Base-by-base conservation (phyloP, 2,329 filamentous ascomycete genomes). In the Colletotrichum karsti region DNA sequence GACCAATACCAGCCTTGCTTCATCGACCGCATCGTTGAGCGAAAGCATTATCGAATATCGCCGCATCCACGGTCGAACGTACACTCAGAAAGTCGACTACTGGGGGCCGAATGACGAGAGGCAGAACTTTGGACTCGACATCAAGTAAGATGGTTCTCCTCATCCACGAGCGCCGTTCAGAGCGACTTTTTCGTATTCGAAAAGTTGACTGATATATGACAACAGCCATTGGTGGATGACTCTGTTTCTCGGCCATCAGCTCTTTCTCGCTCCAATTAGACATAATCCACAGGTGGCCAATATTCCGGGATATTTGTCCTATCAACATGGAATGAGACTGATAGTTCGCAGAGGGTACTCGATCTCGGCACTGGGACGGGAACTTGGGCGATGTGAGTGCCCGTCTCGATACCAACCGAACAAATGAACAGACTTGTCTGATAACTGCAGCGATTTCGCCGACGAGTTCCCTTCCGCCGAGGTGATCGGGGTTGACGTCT, bases 361-460 rank as follows among this genome's bases (percentile, higher is more conserved):
- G 84, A 86, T 69, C 77, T 86, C 22, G 83, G 84, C 39, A 88
- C 85, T 10, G 87, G 87, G n/a, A 84, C 84, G 4, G 85, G 86
- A 3, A 84, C 86, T 64, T 87, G 85, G 85, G 80, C 33, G 6
- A 54, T 54, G 33, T 54, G 5, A 26, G 51, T 48, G 3, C 8
- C 22, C 8, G 9, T 46, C 4, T 12, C 7, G 6, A 10, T n/a
- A n/a, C 28, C 10, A 15, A 15, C n/a, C 18, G 3, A 5, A 8
- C 20, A 37, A 54, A 3, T 8, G 5, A 5, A 28, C 13, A 12
- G 24, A 50, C 10, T n/a, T 8, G 13, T 1, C 0, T 4, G 2
- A 54, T 15, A 10, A 20, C 37, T 2, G 2, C 2, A 89, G 90
- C 63, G 87, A 88, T 68, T 74, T 80, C 57, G 75, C 80, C 71